phyloP scores from a whole-genome alignment of 2,329 filamentous ascomycete genomes.

The Trichoderma citrinoviride region DNA sequence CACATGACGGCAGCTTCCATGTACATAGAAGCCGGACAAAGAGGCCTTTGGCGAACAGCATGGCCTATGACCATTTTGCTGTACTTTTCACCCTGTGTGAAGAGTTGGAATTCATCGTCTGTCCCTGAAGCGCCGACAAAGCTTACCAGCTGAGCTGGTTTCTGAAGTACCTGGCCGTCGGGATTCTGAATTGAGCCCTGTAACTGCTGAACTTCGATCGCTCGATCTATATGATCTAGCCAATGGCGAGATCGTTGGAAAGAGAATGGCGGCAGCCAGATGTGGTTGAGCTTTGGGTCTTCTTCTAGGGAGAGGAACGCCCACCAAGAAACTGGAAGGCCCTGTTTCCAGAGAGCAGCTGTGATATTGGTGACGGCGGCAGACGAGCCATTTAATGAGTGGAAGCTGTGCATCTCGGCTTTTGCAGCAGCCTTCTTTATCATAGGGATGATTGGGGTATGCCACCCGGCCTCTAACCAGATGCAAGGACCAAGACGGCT shows the following conservation, averaged over 20 bases:
- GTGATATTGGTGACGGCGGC: background rate
- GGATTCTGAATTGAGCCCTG: background rate
- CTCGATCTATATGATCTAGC: conserved; percentile 25
- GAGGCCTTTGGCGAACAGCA: conserved; percentile 23
- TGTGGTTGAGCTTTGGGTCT: conserved; percentile 5
- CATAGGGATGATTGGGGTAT: conserved; percentile 36
- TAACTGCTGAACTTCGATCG: conserved; percentile 1
- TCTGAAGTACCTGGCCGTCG: too few species aligned
- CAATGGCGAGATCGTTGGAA: conserved; percentile 25
- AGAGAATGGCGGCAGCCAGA: conserved; percentile 26
- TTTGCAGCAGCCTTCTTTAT: conserved; percentile 30
- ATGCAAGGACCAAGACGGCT: conserved; percentile 25
- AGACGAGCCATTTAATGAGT: background rate
- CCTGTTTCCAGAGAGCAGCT: conserved; percentile 24
- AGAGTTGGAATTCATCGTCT: background rate
- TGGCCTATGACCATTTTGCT: conserved; percentile 20
- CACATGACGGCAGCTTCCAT: conserved; percentile 26
- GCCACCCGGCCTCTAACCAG: conserved; percentile 37
- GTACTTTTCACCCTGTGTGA: background rate
- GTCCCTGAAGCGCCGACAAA: background rate
- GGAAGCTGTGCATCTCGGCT: background rate
- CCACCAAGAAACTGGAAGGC: conserved; percentile 22
- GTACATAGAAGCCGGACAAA: conserved; percentile 28
- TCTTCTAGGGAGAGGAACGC: conserved; percentile 23
- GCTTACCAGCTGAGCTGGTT: background rate